A percentile compares a stretch with the other conserved stretches of the same genome.
phyloP scores from a whole-genome alignment of 2,329 filamentous ascomycete genomes.

The Botrytis tulipae region DNA sequence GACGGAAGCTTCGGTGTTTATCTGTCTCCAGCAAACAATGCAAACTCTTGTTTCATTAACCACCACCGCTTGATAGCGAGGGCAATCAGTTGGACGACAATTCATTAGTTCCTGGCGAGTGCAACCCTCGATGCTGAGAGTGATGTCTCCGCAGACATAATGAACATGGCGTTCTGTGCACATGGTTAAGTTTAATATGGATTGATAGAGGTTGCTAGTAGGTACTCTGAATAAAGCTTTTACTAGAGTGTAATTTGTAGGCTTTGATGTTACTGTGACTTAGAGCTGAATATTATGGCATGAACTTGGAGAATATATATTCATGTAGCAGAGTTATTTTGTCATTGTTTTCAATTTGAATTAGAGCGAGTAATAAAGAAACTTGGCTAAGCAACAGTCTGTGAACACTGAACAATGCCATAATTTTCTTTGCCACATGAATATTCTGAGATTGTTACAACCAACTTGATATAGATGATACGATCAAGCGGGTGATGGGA shows the following conservation, averaged over 20 bases:
- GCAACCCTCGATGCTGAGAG: background rate
- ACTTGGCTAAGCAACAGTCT: background rate
- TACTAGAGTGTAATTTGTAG: background rate
- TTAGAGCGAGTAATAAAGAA: too few species aligned
- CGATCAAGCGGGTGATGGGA: background rate
- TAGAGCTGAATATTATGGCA: background rate
- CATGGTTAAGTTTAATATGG: background rate
- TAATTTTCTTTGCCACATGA: too few species aligned
- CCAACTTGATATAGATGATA: background rate
- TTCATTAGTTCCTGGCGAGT: background rate
- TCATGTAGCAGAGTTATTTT: background rate
- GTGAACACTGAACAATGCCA: background rate
- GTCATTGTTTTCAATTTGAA: background rate
- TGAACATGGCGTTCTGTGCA: background rate
- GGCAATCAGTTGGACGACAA: background rate
- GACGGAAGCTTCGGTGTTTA: background rate
- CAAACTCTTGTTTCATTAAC: background rate
- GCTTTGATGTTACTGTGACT: background rate
- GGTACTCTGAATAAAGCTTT: background rate
- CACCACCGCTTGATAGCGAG: background rate
- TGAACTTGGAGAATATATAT: background rate
- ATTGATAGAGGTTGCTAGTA: background rate
- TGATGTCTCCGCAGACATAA: background rate
- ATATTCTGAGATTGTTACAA: background rate
- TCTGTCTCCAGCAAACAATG: background rate